phyloP scores from a whole-genome alignment of 306 rosid species.

The Cotoneaster glaucophyllus region DNA sequence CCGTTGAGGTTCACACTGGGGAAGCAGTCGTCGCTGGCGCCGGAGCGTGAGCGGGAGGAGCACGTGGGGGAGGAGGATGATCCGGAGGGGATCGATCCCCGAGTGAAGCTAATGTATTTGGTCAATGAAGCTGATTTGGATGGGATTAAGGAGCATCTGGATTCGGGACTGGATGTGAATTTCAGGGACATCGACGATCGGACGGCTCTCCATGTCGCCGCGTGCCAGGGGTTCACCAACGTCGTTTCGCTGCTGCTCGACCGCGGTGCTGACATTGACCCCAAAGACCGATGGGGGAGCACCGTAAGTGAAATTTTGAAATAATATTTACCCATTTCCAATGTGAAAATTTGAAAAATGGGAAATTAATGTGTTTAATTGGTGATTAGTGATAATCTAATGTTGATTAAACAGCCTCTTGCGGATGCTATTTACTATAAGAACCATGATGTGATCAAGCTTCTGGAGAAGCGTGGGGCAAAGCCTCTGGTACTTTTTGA shows the following conservation, averaged over 20 bases:
- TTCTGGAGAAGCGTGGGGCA: constrained; percentile 84
- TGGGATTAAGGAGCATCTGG: constrained; percentile 66
- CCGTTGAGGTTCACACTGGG: constrained; percentile 57
- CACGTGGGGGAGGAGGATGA: constrained; percentile 1
- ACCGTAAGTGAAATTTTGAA: constrained; percentile 38
- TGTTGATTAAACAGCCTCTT: constrained; percentile 52
- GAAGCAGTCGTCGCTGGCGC: constrained; percentile 88
- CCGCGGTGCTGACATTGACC: constrained; percentile 58
- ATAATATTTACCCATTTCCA: neutral
- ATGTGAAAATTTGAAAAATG: neutral
- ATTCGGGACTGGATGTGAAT: constrained; percentile 59
- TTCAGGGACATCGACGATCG: constrained; percentile 76
- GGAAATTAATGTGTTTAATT: neutral
- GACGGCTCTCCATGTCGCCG: constrained; percentile 83
- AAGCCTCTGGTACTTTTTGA: constrained; percentile 47
- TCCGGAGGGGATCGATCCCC: constrained; percentile 39
- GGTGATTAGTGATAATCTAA: neutral
- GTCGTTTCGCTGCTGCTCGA: constrained; percentile 62
- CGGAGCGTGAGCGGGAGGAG: constrained; percentile 25
- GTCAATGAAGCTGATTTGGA: constrained; percentile 75
- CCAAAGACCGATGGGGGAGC: constrained; percentile 86
- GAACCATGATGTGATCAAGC: constrained; percentile 61
- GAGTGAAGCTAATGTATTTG: constrained; percentile 71
- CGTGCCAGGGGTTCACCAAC: constrained; percentile 63
- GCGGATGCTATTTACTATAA: constrained; percentile 83